Evolutionary conservation across 768 basidiomycete genomes (phyloP), one percentile per base, ranked within the genome.

Genomic region (Phanerodontia chrysosporium): DNA sequence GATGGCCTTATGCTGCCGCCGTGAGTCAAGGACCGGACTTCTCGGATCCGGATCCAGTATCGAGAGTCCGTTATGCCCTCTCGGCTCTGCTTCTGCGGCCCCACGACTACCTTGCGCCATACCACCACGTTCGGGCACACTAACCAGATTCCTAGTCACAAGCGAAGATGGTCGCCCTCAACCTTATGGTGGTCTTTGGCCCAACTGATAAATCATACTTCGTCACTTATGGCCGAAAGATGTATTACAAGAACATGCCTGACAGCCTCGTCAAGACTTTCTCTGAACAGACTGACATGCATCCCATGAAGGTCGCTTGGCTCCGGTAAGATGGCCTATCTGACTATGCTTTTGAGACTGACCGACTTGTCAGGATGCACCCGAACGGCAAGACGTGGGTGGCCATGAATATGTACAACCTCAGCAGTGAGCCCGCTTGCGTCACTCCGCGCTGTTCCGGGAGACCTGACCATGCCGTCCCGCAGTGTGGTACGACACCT

Each of bases 401-500:
- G 16, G 36, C 44, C 22, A 55, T 44, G 45, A 55, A 45, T 21
- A 29, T 45, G 54, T 16, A 29, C 25, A 45, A 55, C 39, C 28
- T 24, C 2, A 44, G 12, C 3, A 30, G 51, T 53, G 16, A 3
- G 54, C 2, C 14, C 18, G 36, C 18, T 4, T 27, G 25, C 1
- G 7, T 12, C n/a, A 3, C 16, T 13, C 8, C 12, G 30, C 1
- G 14, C 18, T 13, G 25, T n/a, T 3, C 12, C 4, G 2, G 12
- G 28, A n/a, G 28, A 28, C 24, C 14, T 29, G 48, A 28, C 48
- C 28, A n/a, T n/a, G n/a, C 25, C 25, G 24, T 25, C 2, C n/a
- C 28, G 32, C 22, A 53, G 51, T 53, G 21, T 53, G 28, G 18
- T 53, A 53, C 51, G 51, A 53, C 36, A 32, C 30, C 30, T 53